phyloP scores from a whole-genome alignment of 768 basidiomycete species.

The Suillus discolor region DNA sequence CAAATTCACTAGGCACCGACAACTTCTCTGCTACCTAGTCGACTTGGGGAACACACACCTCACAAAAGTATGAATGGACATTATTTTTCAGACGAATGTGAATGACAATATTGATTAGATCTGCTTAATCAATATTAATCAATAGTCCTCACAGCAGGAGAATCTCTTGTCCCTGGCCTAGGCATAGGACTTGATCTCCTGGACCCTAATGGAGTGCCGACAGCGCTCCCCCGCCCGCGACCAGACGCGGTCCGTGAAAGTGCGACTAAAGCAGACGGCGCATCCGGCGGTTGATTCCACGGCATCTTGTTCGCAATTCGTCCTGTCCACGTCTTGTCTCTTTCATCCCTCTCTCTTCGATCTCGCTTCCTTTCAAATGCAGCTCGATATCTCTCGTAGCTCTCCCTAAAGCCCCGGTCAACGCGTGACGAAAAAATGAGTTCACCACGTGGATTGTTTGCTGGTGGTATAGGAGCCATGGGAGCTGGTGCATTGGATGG shows the following conservation, averaged over 20 bases:
- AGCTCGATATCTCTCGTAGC: constrained; percentile 89
- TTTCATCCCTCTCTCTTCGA: constrained; percentile 53
- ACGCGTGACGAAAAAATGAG: constrained; percentile 94
- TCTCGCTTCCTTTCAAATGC: constrained; percentile 82
- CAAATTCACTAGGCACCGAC: background rate
- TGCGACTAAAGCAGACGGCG: constrained; percentile 12
- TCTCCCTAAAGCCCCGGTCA: constrained; percentile 78
- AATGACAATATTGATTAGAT: background rate
- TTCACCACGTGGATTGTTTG: constrained; percentile 91
- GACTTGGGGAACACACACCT: background rate
- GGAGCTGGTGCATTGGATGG: constrained; percentile 45
- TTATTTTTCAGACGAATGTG: background rate
- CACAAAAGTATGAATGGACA: background rate
- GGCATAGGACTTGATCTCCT: constrained; percentile 37
- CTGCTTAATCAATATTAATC: constrained; percentile 1
- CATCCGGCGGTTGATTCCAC: constrained; percentile 22
- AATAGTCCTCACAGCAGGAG: constrained; percentile 26
- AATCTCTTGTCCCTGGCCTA: constrained; percentile 28
- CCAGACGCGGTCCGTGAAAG: constrained; percentile 30
- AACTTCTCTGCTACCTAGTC: background rate
- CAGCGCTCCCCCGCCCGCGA: constrained; percentile 25
- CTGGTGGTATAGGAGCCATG: constrained; percentile 76
- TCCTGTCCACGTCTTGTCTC: constrained; percentile 32
- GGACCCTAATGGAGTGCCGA: constrained; percentile 33
- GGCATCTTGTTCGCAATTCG: constrained; percentile 32